Percentiles rank a stretch among this genome's conserved stretches.
Evolutionary conservation across 192 early-diverging fungal genomes (phyloP).

Genomic region (Chytriomyces sp.): DNA sequence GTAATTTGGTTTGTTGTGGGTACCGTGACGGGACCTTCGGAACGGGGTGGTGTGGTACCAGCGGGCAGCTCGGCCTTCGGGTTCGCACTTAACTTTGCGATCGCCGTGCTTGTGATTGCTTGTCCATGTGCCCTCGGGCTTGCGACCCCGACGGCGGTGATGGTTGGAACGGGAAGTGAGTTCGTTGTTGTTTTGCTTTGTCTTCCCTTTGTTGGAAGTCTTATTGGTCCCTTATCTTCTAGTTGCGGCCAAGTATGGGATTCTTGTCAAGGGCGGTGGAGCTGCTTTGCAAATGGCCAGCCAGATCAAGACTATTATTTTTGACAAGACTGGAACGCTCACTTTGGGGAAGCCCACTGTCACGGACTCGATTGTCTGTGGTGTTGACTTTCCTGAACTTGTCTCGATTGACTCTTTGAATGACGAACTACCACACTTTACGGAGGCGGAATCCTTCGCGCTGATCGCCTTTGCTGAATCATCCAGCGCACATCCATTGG

Average conservation of each 20-base stretch:
- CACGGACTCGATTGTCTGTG: slow-evolving; percentile 32
- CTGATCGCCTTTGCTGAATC: slow-evolving; percentile 36
- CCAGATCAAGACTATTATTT: slow-evolving; percentile 62
- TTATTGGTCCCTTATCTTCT: not conserved
- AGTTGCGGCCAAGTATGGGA: slow-evolving; percentile 91
- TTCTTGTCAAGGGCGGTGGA: slow-evolving; percentile 84
- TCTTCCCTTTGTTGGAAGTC: not conserved
- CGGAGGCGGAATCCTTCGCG: slow-evolving; percentile 34
- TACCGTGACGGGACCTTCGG: too few species aligned
- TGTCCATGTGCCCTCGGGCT: slow-evolving; percentile 97
- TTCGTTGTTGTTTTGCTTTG: slow-evolving; percentile 17
- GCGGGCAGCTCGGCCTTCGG: not conserved
- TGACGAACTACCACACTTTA: slow-evolving; percentile 9
- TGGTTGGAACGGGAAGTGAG: slow-evolving; percentile 90
- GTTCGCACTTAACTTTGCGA: slow-evolving; percentile 47
- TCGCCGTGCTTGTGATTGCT: slow-evolving; percentile 94
- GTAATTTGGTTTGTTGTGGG: slow-evolving; percentile 68
- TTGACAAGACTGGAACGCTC: slow-evolving; percentile 87
- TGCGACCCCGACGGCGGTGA: slow-evolving; percentile 96
- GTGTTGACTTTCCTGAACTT: not conserved
- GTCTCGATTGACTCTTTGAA: not conserved
- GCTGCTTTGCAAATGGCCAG: slow-evolving; percentile 69
- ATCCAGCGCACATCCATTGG: slow-evolving; percentile 72
- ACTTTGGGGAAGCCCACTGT: slow-evolving; percentile 72
- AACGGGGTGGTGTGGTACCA: not conserved